Conservation (phyloP, 345 rosid species). For the Crucihimalaya himalaica region DNA sequence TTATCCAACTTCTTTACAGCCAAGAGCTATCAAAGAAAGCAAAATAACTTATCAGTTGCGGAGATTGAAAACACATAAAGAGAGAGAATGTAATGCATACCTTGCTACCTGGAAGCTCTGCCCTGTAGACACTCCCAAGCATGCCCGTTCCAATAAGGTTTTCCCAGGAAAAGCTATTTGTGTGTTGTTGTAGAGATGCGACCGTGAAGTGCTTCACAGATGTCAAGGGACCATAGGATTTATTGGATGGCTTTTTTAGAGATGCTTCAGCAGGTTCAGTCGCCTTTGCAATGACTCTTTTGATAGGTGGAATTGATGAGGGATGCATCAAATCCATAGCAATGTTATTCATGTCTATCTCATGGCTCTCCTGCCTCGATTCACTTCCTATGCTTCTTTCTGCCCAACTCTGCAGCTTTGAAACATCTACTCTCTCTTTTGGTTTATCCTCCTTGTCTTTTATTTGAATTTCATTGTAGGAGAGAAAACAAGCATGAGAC, state of each 20-base stretch:
- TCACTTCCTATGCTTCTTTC: neutral
- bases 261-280: neutral
- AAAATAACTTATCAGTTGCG: neutral
- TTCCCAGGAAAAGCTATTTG: neutral
- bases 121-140: constrained; percentile 11
- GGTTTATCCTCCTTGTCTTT: neutral
- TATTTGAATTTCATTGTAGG: neutral
- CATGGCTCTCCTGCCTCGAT: neutral
- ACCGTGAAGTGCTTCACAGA: neutral
- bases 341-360: neutral
- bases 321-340: neutral
- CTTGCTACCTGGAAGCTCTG: neutral
- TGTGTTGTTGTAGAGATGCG: neutral
- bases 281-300: neutral
- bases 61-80: neutral
- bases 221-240: neutral
- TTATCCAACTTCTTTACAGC: neutral
- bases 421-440: neutral
- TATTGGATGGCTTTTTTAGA: neutral
- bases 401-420: neutral
- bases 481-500: neutral
- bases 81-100: neutral
- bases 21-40: neutral
- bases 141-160: neutral
- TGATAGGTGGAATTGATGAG: neutral